A percentile compares a stretch with the other conserved stretches of the same genome.
These are phyloP conservation scores for Dryas drummondii DNA, from an alignment of 306 rosid genomes.

Conservation along the genomic window DNA sequence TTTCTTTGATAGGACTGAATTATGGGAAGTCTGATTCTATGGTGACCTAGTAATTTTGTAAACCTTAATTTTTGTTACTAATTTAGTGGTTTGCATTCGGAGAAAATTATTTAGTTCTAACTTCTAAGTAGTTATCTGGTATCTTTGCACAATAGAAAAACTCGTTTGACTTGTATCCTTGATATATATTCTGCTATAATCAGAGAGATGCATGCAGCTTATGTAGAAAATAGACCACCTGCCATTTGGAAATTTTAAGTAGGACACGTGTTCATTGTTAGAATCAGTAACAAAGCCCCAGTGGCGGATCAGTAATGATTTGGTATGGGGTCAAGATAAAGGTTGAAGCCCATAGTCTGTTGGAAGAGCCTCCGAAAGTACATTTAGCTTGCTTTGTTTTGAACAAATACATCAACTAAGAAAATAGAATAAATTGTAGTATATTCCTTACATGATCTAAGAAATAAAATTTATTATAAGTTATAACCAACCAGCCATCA, in stretches of 20 bases:
- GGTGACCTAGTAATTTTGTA: constrained; percentile 31
- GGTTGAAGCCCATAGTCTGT: no score
- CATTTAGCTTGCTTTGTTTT: no score
- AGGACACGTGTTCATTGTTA: not conserved
- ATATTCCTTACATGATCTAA: no score
- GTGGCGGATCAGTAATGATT: no score
- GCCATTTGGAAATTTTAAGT: no score
- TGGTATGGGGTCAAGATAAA: no score
- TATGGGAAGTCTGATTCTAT: constrained; percentile 28
- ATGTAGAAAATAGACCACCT: not conserved
- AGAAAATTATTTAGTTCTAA: not conserved
- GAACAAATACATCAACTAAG: no score
- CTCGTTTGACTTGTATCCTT: constrained; percentile 8
- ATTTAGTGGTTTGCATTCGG: not conserved
- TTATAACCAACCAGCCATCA: no score
- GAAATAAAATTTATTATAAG: no score
- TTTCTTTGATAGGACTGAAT: constrained; percentile 7
- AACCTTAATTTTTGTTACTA: not conserved
- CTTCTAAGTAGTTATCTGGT: not conserved
- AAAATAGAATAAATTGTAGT: no score
- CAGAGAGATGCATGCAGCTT: not conserved
- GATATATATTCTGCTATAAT: not conserved
- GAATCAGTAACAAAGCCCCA: not conserved
- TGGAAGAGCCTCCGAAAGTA: no score
- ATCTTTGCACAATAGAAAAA: not conserved